Base-by-base conservation (phyloP, 2,329 filamentous ascomycete genomes). In the Plenodomus biglobosus region DNA sequence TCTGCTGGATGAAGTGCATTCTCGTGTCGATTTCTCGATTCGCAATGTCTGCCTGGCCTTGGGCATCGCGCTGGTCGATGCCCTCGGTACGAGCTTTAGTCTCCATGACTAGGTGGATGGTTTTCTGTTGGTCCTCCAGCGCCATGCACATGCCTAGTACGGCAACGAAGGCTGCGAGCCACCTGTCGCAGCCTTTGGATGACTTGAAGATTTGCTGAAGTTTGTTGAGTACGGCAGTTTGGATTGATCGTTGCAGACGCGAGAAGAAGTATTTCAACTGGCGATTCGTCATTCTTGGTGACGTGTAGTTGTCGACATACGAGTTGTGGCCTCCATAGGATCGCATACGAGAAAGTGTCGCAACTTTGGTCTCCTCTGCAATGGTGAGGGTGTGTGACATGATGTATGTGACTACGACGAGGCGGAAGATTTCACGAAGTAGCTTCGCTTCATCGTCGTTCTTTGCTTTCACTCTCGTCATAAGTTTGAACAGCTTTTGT, bases 191-290 rank as follows among this genome's bases (percentile, higher is more conserved):
- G 43, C 75, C 76, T 34, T 72, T 73, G 36, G 63, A 71, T 6
- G 68, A 70, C 51, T 75, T 75, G 42, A 78, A 72, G 18, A 76
- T 74, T 21, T 76, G 71, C 52, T 79, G 76, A 15, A 77, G 67
- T 52, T 74, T 75, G 50, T 76, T 76, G 42, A 79, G 68, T 8
- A 78, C 69, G 7, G 68, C 65, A 17, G 67, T 60, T 56, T 76
- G 73, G 40, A 75, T 74, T 15, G 66, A 57, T 22, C 68, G 66
- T 44, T 77, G 76, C 15, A 78, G 64, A 18, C 71, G 58, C 13
- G 64, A 64, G 64, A 78, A 78, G 65, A 78, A 76, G 67, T 76
- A 77, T 52, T 79, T 79, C 15, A 79, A 68, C 51, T 79, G 77
- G 13, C 74, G 71, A 44, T 76, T 77, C 11, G 76, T 76, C 56